Conservation (phyloP, 176 grass and related monocot species). For the Otatea glauca region DNA sequence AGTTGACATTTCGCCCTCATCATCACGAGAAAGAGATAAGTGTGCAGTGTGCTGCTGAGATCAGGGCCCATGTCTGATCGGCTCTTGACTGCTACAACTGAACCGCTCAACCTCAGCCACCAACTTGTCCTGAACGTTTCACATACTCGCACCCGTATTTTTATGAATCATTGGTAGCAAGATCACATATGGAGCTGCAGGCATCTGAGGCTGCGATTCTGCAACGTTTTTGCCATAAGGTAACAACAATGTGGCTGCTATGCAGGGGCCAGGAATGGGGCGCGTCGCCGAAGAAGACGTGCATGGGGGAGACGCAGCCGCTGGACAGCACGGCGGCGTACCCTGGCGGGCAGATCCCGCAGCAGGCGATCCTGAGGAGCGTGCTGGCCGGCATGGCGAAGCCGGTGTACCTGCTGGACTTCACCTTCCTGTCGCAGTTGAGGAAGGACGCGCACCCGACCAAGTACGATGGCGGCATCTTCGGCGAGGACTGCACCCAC, state of each 20-base stretch:
- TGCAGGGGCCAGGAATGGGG: conserved; percentile 79
- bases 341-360: conserved; percentile 54
- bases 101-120: conserved; percentile 27
- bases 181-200: neutral
- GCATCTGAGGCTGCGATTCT: neutral
- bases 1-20: neutral
- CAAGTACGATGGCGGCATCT: conserved; percentile 70
- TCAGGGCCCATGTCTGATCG: neutral
- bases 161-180: neutral
- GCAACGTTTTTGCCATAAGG: neutral
- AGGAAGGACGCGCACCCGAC: conserved; percentile 88
- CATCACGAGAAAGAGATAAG: neutral
- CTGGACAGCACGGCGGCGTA: conserved; percentile 52
- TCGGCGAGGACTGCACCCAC: conserved; percentile 76
- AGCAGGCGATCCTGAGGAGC: conserved; percentile 61
- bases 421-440: conserved; percentile 73
- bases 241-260: neutral
- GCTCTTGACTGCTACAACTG: neutral
- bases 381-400: conserved; percentile 57
- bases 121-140: neutral
- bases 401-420: conserved; percentile 76
- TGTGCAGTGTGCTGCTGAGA: neutral
- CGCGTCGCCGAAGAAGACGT: conserved; percentile 42
- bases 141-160: neutral
- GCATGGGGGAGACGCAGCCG: conserved; percentile 74